phyloP scores from a whole-genome alignment of 1,284 basidiomycete genomes.

The Laetiporus sulphureus region DNA sequence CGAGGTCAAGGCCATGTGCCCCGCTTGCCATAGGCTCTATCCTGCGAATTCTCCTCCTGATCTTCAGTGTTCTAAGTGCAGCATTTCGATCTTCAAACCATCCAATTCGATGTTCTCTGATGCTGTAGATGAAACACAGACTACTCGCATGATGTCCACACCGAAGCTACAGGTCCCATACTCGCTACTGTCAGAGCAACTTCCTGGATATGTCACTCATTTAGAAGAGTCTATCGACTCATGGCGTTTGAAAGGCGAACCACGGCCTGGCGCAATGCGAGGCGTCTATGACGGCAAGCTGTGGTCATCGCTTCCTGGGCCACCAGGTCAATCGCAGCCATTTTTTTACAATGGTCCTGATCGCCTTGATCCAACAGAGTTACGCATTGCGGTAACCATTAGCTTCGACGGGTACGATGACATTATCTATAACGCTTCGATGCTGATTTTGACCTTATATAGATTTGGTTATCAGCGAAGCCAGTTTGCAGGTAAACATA shows the following conservation, averaged over 20 bases:
- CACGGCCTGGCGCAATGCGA: background rate
- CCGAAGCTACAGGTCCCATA: slow-evolving; percentile 6
- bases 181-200: slow-evolving; percentile 3
- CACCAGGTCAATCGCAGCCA: background rate
- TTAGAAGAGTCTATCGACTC: slow-evolving; percentile 7
- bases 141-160: background rate
- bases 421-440: background rate
- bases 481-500: slow-evolving; percentile 5
- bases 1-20: slow-evolving; percentile 16
- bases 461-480: slow-evolving; percentile 11
- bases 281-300: slow-evolving; percentile 10
- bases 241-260: slow-evolving; percentile 1
- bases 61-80: background rate
- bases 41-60: background rate
- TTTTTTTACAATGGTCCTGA: slow-evolving; percentile 10
- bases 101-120: background rate
- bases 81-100: slow-evolving; percentile 5
- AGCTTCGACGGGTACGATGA: slow-evolving; percentile 11
- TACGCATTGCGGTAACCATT: slow-evolving; percentile 9
- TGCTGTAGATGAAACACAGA: background rate
- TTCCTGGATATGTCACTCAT: slow-evolving; percentile 5
- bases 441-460: background rate
- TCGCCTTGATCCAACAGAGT: slow-evolving; percentile 2
- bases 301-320: slow-evolving; percentile 5
- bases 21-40: slow-evolving; percentile 10